These are phyloP conservation scores for Uncinocarpus reesii DNA, from an alignment of 2,329 filamentous ascomycete species.

Conservation along the genomic window DNA sequence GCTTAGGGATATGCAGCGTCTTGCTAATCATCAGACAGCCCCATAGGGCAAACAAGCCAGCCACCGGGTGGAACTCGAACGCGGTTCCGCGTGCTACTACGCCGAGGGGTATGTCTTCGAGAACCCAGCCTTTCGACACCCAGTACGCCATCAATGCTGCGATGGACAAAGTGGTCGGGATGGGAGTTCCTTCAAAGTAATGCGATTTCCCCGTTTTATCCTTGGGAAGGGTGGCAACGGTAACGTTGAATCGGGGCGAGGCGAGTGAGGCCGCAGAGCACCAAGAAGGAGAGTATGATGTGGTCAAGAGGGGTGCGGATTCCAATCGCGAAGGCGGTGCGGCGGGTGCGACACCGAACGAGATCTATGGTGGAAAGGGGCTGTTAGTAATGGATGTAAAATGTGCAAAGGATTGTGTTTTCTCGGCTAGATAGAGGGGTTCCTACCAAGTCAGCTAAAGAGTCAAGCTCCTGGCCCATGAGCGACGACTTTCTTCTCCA, in stretches of 20 bases:
- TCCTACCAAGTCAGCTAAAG: constrained; percentile 80
- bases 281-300: constrained; percentile 70
- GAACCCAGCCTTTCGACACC: constrained; percentile 68
- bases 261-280: constrained; percentile 85
- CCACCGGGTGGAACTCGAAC: constrained; percentile 76
- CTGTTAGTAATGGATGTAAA: not conserved
- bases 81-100: constrained; percentile 54
- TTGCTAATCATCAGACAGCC: constrained; percentile 93
- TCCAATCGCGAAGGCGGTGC: constrained; percentile 78
- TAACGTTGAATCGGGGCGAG: constrained; percentile 97
- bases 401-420: not conserved
- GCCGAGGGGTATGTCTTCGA: constrained; percentile 69
- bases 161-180: constrained; percentile 76
- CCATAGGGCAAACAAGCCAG: constrained; percentile 71
- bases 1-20: constrained; percentile 90
- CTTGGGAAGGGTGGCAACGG: constrained; percentile 78
- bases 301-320: constrained; percentile 77
- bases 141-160: constrained; percentile 82
- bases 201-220: constrained; percentile 81
- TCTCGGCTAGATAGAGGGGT: not conserved
- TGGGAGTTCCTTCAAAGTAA: constrained; percentile 96
- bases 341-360: constrained; percentile 86
- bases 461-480: constrained; percentile 97
- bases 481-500: constrained; percentile 95
- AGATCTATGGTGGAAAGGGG: constrained; percentile 53